A percentile compares a stretch with the other conserved stretches of the same genome.
These are phyloP conservation scores for Trypanosoma vivax DNA, from an alignment of 208 protist species.

Conservation along the genomic window DNA sequence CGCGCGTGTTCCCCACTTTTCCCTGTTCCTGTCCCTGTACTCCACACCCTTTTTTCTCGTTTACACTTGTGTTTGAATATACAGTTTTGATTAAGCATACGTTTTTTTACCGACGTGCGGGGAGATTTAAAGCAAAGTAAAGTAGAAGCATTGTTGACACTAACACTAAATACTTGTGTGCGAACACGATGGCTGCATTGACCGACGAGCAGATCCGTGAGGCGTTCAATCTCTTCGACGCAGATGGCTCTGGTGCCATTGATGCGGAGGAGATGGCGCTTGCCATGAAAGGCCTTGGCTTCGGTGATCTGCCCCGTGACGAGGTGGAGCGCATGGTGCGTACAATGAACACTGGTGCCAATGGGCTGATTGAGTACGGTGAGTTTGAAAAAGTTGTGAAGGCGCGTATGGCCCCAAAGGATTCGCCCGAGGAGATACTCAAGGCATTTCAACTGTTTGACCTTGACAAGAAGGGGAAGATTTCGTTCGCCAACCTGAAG, in stretches of 20 bases:
- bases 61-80: constrained; percentile 4
- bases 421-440: constrained; percentile 92
- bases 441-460: constrained; percentile 97
- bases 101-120: too few relatives aligned
- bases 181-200: constrained; percentile 67
- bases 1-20: too few relatives aligned
- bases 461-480: constrained; percentile 93
- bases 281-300: constrained; percentile 94
- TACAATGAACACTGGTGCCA: constrained; percentile 78
- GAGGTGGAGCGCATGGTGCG: constrained; percentile 90
- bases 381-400: constrained; percentile 91
- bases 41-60: constrained; percentile 4
- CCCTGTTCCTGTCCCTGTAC: constrained; percentile 6
- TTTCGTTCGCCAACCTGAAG: constrained; percentile 96
- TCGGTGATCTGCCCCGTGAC: constrained; percentile 88
- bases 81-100: neutral
- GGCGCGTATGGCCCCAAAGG: constrained; percentile 86
- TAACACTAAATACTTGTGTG: constrained; percentile 1
- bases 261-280: constrained; percentile 92
- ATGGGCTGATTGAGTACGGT: constrained; percentile 84
- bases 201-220: constrained; percentile 92
- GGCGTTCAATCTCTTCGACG: constrained; percentile 97
- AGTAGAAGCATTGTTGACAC: neutral
- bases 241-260: constrained; percentile 90
- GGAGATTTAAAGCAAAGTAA: too few relatives aligned